Conservation (phyloP, 306 rosid genomes). For the Gillenia trifoliata region DNA sequence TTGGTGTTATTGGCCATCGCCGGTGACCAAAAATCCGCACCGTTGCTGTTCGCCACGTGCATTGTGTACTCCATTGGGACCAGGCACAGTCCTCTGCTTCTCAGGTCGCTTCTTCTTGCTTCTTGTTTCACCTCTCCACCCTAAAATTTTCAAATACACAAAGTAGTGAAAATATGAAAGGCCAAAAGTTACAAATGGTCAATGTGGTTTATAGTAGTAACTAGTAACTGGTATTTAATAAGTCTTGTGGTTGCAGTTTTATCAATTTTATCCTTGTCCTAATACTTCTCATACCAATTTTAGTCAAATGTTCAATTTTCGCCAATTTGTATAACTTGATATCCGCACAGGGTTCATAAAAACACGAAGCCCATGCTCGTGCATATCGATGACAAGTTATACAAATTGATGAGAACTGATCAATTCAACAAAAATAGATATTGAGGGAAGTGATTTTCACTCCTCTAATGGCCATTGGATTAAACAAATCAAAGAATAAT, state of each 20-base stretch:
- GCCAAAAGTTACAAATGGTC: neutral
- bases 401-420: too few relatives aligned
- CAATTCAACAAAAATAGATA: too few relatives aligned
- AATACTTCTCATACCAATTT: neutral
- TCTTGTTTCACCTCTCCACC: slow-evolving; percentile 25
- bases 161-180: neutral
- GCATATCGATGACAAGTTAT: too few relatives aligned
- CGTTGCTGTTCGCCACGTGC: slow-evolving; percentile 63
- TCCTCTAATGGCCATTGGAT: too few relatives aligned
- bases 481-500: too few relatives aligned
- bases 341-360: too few relatives aligned
- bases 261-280: neutral
- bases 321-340: too few relatives aligned
- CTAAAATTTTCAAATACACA: slow-evolving; percentile 6
- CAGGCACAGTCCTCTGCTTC: slow-evolving; percentile 70
- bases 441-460: too few relatives aligned
- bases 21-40: slow-evolving; percentile 95
- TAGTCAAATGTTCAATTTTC: too few relatives aligned
- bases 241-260: neutral
- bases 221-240: too few relatives aligned
- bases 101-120: slow-evolving; percentile 31
- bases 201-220: too few relatives aligned
- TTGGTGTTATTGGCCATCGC: slow-evolving; percentile 33
- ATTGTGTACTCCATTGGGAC: slow-evolving; percentile 65
- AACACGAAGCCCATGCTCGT: too few relatives aligned